phyloP scores from a whole-genome alignment of 768 basidiomycete genomes.

The Clitopilus passeckerianus region DNA sequence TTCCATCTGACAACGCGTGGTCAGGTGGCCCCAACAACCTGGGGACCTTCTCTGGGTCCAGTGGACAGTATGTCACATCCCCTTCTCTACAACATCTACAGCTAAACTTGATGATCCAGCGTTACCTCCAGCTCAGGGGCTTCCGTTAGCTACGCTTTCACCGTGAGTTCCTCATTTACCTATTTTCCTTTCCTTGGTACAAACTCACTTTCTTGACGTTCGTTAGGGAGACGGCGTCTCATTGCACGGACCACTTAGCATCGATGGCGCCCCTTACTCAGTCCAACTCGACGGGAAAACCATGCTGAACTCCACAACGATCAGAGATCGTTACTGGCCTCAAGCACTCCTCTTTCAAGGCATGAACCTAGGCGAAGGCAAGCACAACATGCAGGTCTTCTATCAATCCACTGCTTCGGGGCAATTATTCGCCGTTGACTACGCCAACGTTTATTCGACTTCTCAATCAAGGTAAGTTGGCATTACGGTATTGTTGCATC shows the following conservation, averaged over 20 bases:
- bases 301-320: conserved; percentile 13
- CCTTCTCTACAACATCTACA: neutral
- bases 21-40: conserved; percentile 19
- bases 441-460: conserved; percentile 17
- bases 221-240: conserved; percentile 23
- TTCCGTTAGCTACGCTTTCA: conserved; percentile 18
- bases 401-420: conserved; percentile 16
- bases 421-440: conserved; percentile 21
- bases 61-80: conserved; percentile 32
- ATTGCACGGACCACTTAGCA: conserved; percentile 34
- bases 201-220: neutral
- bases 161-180: conserved; percentile 11
- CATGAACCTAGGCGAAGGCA: conserved; percentile 18
- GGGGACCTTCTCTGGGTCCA: conserved; percentile 39
- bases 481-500: neutral
- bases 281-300: conserved; percentile 21
- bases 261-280: conserved; percentile 22
- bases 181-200: neutral
- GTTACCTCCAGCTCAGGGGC: conserved; percentile 13
- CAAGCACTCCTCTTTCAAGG: conserved; percentile 25
- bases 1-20: conserved; percentile 23
- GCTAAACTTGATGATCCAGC: conserved; percentile 3
- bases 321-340: conserved; percentile 14
- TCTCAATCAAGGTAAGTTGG: neutral
- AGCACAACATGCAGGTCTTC: conserved; percentile 26